Evolutionary conservation across 2,329 filamentous ascomycete species (phyloP).

Genomic region (Ceratocystis cubensis): DNA sequence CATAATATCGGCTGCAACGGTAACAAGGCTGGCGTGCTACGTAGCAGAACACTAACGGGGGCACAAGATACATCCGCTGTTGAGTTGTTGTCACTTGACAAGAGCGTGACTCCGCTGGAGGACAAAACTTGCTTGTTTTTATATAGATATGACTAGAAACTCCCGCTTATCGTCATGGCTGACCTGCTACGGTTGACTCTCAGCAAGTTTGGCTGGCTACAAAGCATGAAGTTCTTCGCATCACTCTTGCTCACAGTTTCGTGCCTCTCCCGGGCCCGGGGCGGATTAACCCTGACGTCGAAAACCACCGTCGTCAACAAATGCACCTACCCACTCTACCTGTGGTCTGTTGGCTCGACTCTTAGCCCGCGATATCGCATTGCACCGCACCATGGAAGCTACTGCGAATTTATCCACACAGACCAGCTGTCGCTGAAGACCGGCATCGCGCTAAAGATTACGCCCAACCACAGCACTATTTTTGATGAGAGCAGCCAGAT

Average conservation of each 20-base stretch:
- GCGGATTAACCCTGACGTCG: neutral
- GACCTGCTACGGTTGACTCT: neutral
- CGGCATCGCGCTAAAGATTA: conserved; percentile 32
- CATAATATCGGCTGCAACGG: neutral
- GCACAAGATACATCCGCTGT: neutral
- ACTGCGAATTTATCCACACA: conserved; percentile 28
- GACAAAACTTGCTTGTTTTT: neutral
- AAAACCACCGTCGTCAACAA: conserved; percentile 28
- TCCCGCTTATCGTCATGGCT: neutral
- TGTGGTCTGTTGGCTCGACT: conserved; percentile 31
- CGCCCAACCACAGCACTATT: conserved; percentile 28
- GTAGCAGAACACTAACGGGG: neutral
- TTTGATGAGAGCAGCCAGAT: conserved; percentile 31
- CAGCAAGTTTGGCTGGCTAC: neutral
- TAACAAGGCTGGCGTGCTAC: neutral
- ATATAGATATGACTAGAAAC: neutral
- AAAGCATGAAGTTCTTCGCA: neutral
- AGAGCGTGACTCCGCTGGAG: neutral
- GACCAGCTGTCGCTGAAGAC: conserved; percentile 29
- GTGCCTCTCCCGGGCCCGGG: neutral
- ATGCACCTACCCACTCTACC: conserved; percentile 28
- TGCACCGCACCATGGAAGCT: conserved; percentile 25
- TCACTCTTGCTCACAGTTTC: neutral
- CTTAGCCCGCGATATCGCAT: conserved; percentile 26
- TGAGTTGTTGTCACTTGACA: neutral